These are phyloP conservation scores for Ophiostoma triangulosporum DNA, from an alignment of 2,329 filamentous ascomycete species.

Conservation along the genomic window DNA sequence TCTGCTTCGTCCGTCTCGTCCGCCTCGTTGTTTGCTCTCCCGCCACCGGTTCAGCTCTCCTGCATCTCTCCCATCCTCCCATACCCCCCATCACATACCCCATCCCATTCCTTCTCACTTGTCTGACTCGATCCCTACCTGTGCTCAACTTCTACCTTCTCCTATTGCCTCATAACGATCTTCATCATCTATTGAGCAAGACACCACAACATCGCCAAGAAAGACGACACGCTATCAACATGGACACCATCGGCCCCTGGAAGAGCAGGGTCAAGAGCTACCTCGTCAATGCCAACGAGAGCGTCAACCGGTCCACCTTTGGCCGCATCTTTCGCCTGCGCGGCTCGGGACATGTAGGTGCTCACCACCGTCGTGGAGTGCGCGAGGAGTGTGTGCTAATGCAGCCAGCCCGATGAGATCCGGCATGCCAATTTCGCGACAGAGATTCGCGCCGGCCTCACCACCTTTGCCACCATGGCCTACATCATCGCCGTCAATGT, in stretches of 20 bases:
- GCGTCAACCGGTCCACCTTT: conserved; percentile 30
- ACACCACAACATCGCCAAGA: neutral
- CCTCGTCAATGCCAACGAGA: conserved; percentile 30
- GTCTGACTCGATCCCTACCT: neutral
- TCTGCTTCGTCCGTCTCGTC: too few species aligned
- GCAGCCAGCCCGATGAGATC: conserved; percentile 41
- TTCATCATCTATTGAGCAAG: neutral
- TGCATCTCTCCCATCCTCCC: neutral
- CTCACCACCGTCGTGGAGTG: neutral
- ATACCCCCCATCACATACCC: too few species aligned
- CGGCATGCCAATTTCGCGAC: conserved; percentile 58
- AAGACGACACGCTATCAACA: neutral
- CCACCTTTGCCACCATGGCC: conserved; percentile 71
- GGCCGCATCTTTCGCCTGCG: conserved; percentile 53
- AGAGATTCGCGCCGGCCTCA: conserved; percentile 66
- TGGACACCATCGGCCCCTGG: conserved; percentile 31
- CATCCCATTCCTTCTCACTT: neutral
- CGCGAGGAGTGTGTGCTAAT: neutral
- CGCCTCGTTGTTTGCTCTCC: too few species aligned
- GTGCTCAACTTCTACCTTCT: too few species aligned
- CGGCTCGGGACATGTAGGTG: conserved; percentile 52
- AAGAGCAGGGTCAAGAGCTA: conserved; percentile 42
- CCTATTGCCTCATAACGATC: neutral
- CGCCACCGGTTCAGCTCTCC: neutral
- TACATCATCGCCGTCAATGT: conserved; percentile 71